Base-by-base conservation (phyloP, 1,139 yeast genomes). In the Diutina siamensis region DNA sequence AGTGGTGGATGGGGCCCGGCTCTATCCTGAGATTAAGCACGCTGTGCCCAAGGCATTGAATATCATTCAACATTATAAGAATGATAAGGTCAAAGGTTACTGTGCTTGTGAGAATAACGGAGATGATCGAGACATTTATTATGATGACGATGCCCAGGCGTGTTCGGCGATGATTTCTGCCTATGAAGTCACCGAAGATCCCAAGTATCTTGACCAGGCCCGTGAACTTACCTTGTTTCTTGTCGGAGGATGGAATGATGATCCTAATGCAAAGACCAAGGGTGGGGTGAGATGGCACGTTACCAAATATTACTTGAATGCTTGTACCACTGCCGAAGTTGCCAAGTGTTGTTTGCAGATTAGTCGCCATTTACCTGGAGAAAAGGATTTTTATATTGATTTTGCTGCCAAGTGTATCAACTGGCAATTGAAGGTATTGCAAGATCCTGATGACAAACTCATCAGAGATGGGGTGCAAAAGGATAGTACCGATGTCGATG, bases 101-200 rank as follows among this genome's bases (percentile, higher is more conserved):
- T 71, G 80, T 41, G 84, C 83, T 2, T 79, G 81, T 3, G 78
- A 74, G 55, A 68, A 75, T 57, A 64, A 63, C 47, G 40, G 40
- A 9, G 74, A 72, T 44, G 82, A 80, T 58, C 65, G 65, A 44
- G 88, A 82, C 57, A 76, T 82, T 44, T 80, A 81, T 58, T 81
- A 78, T 53, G 89, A 82, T 57, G 89, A 82, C 55, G 83, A 81
- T 56, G 89, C 88, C 3, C 89, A 82, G 57, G 80, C 80, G 15
- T 82, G 84, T 18, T 71, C 81, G 53, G 83, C 83, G 10, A 68
- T 80, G 55, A 64, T 82, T 48, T 72, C 81, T 1, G 85, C 86
- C 1, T 82, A 77, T 55, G 87, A 81, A 54, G 86, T 78, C 21
- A 80, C 87, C 1, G 75, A 76, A 1, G 72, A 80, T 51, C 64